Evolutionary conservation across 2,329 filamentous ascomycete species (phyloP).

Genomic region (Aspergillus vadensis): DNA sequence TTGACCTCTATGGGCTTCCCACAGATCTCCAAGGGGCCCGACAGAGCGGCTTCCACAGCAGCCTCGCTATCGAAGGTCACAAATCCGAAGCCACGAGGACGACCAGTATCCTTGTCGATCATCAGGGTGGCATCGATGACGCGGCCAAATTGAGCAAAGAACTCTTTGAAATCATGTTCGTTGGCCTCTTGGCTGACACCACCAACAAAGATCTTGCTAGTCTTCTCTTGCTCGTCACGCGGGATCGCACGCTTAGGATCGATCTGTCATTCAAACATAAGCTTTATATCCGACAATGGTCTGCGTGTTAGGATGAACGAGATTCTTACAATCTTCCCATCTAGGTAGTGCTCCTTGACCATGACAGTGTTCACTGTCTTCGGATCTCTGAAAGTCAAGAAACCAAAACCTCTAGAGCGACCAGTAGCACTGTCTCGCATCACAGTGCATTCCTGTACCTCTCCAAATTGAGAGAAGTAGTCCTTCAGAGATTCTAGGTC

Average conservation of each 20-base stretch:
- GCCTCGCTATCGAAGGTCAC: constrained; percentile 97
- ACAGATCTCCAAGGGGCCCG: constrained; percentile 83
- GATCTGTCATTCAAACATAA: constrained; percentile 62
- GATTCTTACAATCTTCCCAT: constrained; percentile 88
- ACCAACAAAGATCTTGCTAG: constrained; percentile 97
- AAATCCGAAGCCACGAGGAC: constrained; percentile 93
- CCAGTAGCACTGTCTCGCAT: constrained; percentile 96
- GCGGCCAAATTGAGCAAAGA: constrained; percentile 94
- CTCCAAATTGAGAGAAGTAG: constrained; percentile 97
- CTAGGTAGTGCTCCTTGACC: constrained; percentile 98
- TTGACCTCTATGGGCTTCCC: constrained; percentile 98
- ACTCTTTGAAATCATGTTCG: constrained; percentile 92
- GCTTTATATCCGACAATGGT: constrained; percentile 11
- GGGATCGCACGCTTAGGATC: constrained; percentile 97
- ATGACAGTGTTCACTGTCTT: constrained; percentile 99
- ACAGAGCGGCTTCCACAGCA: constrained; percentile 88
- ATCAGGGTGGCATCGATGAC: constrained; percentile 97
- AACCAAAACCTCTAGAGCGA: constrained; percentile 92
- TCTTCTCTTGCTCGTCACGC: constrained; percentile 96
- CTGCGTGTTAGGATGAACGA: constrained; percentile 9
- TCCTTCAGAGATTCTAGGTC: constrained; percentile 84
- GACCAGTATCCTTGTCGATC: constrained; percentile 99
- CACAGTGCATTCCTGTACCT: constrained; percentile 97
- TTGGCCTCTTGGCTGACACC: constrained; percentile 97
- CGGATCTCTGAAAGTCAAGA: constrained; percentile 95